Conservation (phyloP, 176 grass and related monocot species). For the Neostapfia colusana region DNA sequence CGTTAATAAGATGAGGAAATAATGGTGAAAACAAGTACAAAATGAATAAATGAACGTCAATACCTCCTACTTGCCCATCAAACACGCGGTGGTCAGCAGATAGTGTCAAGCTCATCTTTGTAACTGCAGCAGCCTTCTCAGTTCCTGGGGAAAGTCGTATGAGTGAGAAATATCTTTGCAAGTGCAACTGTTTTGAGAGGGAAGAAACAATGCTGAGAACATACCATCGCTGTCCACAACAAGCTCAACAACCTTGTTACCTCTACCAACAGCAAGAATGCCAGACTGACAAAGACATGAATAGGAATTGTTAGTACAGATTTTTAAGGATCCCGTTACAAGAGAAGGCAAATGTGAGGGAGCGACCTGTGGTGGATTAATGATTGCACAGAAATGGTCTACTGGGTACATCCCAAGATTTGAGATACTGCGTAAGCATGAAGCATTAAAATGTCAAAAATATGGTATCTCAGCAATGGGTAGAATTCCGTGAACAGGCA, state of each 20-base stretch:
- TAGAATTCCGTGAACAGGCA: conserved; percentile 13
- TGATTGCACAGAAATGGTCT: conserved; percentile 97
- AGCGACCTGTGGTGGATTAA: conserved; percentile 91
- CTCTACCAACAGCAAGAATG: conserved; percentile 88
- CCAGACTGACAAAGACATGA: conserved; percentile 55
- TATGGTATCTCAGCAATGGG: conserved; percentile 13
- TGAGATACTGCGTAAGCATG: conserved; percentile 67
- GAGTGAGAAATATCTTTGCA: conserved; percentile 23
- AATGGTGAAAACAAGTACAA: conserved; percentile 22
- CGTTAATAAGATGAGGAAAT: neutral
- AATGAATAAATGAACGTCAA: neutral
- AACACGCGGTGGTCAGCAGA: conserved; percentile 93
- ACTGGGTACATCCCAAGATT: conserved; percentile 98
- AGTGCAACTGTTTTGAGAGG: conserved; percentile 24
- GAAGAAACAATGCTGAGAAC: conserved; percentile 13
- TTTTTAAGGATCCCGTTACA: conserved; percentile 18
- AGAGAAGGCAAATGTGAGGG: neutral
- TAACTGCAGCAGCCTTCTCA: conserved; percentile 64
- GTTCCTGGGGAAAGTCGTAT: conserved; percentile 54
- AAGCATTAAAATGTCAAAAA: conserved; percentile 30
- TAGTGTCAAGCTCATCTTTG: conserved; percentile 86
- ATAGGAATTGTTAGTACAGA: conserved; percentile 20
- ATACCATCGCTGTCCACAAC: conserved; percentile 78
- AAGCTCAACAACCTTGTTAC: conserved; percentile 85
- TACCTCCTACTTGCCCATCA: conserved; percentile 88